Conservation (phyloP, 2,329 filamentous ascomycete species). For the Emergomyces pasteurianus region DNA sequence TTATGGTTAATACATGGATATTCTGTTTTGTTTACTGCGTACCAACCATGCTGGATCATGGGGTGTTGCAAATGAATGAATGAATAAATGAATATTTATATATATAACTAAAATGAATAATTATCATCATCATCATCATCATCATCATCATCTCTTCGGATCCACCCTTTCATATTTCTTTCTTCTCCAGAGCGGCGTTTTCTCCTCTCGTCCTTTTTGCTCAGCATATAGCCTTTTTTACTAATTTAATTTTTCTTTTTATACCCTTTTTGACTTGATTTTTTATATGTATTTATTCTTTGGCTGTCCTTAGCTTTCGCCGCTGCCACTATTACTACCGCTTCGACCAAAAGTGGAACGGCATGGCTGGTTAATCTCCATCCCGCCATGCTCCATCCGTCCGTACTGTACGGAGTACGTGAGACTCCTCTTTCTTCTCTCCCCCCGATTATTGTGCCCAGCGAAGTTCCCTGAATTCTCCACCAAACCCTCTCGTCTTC, state of each 20-base stretch:
- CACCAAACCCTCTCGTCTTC: too few species aligned
- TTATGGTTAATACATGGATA: too few species aligned
- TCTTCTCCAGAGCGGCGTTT: not conserved
- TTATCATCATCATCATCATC: not conserved
- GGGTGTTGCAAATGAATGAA: not conserved
- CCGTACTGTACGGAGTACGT: too few species aligned
- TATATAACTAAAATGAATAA: not conserved
- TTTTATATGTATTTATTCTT: slow-evolving; percentile 5
- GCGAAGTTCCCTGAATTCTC: too few species aligned
- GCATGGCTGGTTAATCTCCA: slow-evolving; percentile 1
- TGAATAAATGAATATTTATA: not conserved
- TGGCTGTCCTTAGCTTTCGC: slow-evolving; percentile 9
- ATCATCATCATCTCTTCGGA: not conserved
- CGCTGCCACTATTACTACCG: not conserved
- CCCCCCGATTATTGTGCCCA: too few species aligned
- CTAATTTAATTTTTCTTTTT: slow-evolving; percentile 22
- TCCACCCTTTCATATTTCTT: not conserved
- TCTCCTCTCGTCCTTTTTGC: too few species aligned
- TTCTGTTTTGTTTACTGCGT: too few species aligned
- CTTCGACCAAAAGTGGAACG: not conserved
- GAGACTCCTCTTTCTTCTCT: too few species aligned
- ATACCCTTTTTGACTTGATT: slow-evolving; percentile 20
- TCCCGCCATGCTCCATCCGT: slow-evolving; percentile 7
- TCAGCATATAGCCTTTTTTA: too few species aligned
- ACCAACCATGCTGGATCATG: not conserved